Evolutionary conservation across 1,284 basidiomycete genomes (phyloP).

Genomic region (Fomitopsis schrenkii): DNA sequence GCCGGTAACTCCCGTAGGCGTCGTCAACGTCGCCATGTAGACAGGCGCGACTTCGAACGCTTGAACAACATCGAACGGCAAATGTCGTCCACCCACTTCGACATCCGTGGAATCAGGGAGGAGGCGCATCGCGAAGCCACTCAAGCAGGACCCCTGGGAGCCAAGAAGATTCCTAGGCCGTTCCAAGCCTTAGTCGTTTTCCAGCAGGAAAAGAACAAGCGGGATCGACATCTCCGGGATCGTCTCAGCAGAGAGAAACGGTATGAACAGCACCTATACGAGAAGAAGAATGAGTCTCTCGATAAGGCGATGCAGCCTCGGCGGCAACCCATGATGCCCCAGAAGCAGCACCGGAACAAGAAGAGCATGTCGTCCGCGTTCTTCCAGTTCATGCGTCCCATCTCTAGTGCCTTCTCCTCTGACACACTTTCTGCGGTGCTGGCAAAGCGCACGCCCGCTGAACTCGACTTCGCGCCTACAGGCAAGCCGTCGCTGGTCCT

Average conservation of each 20-base stretch:
- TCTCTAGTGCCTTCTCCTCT: constrained; percentile 75
- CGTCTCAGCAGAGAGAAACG: constrained; percentile 69
- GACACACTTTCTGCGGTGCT: constrained; percentile 43
- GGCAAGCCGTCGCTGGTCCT: constrained; percentile 72
- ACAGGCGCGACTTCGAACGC: constrained; percentile 66
- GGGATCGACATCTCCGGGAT: constrained; percentile 64
- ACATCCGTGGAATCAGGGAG: constrained; percentile 65
- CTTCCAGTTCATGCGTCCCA: constrained; percentile 80
- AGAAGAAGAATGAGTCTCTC: constrained; percentile 69
- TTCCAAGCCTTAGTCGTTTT: constrained; percentile 58
- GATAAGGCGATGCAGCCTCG: constrained; percentile 61
- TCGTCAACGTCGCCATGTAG: constrained; percentile 48
- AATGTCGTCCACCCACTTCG: constrained; percentile 53
- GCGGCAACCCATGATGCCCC: constrained; percentile 45
- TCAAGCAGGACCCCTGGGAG: constrained; percentile 33
- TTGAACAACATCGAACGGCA: constrained; percentile 71
- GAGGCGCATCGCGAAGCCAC: constrained; percentile 63
- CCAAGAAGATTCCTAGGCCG: constrained; percentile 55
- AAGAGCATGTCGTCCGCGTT: constrained; percentile 79
- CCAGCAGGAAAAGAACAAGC: constrained; percentile 76
- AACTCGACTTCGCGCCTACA: constrained; percentile 67
- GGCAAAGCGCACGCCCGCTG: constrained; percentile 56
- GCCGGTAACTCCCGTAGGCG: constrained; percentile 30
- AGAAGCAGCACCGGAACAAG: constrained; percentile 76
- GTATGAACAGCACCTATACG: constrained; percentile 63